phyloP scores from a whole-genome alignment of 2,329 filamentous ascomycete species.

The Fusarium multiceps region DNA sequence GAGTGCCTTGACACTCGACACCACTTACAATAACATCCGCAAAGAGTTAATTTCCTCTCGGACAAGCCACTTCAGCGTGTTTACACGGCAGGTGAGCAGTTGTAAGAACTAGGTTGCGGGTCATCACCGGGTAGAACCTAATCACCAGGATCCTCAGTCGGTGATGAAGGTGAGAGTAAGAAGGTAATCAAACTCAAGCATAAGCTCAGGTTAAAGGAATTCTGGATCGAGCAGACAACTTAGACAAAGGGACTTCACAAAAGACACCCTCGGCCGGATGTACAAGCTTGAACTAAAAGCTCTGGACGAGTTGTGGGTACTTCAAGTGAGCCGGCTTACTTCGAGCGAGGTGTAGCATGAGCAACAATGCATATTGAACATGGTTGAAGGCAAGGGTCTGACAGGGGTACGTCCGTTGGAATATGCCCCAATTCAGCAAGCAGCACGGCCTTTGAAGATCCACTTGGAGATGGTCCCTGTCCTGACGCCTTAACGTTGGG shows the following conservation, averaged over 20 bases:
- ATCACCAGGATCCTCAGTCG: conserved; percentile 22
- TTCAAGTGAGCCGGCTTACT: conserved; percentile 27
- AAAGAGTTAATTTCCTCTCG: conserved; percentile 29
- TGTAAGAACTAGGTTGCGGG: conserved; percentile 19
- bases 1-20: conserved; percentile 36
- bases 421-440: conserved; percentile 37
- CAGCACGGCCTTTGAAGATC: conserved; percentile 36
- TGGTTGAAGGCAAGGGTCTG: conserved; percentile 25
- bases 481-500: conserved; percentile 17
- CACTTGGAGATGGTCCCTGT: conserved; percentile 26
- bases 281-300: conserved; percentile 38
- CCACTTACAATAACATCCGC: conserved; percentile 24
- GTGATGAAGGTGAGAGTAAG: conserved; percentile 8
- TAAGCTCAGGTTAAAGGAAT: conserved; percentile 21
- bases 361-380: conserved; percentile 42
- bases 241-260: conserved; percentile 32
- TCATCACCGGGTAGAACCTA: conserved; percentile 13
- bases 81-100: conserved; percentile 17
- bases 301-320: conserved; percentile 38
- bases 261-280: conserved; percentile 26
- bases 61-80: conserved; percentile 33
- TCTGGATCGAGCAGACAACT: conserved; percentile 15
- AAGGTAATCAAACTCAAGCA: conserved; percentile 30
- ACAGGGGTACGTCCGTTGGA: conserved; percentile 30
- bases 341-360: conserved; percentile 28